Percentiles rank a stretch among this genome's conserved stretches.
Conservation (phyloP, 257 asterid genomes). For the Nicotiana undulata region DNA sequence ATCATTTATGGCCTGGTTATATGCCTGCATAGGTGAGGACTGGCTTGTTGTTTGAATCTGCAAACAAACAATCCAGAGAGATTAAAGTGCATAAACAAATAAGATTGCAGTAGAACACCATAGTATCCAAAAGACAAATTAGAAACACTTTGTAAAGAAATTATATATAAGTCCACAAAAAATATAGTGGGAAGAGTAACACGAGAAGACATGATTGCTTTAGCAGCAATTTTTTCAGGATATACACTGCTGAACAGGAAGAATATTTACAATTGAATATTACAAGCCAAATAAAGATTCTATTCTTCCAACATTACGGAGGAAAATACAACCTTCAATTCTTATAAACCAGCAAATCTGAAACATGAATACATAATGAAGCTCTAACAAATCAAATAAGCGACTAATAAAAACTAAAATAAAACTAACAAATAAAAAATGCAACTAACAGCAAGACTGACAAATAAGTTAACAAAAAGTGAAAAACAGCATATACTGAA, state of each 20-base stretch:
- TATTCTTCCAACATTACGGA: neutral
- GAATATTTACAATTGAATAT: neutral
- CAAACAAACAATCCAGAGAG: constrained; percentile 10
- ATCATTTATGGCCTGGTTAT: constrained; percentile 94
- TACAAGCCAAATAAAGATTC: neutral
- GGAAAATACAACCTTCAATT: neutral
- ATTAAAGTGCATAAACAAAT: neutral
- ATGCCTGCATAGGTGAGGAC: constrained; percentile 98
- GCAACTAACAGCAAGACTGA: neutral
- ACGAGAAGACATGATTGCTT: neutral
- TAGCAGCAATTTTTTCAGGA: neutral
- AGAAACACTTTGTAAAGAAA: neutral
- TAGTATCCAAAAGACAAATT: neutral
- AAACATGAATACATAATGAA: neutral
- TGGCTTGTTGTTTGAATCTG: constrained; percentile 95
- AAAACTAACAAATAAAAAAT: neutral
- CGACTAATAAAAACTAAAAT: neutral
- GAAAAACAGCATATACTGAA: neutral
- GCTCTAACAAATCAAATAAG: neutral
- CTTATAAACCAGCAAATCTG: neutral
- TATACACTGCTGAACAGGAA: neutral
- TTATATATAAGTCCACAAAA: neutral
- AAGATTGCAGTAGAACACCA: neutral
- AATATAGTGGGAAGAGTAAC: neutral
- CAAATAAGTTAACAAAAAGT: neutral